These are phyloP conservation scores for Eurotiales sp. DNA, from an alignment of 2,329 filamentous ascomycete genomes.

Conservation along the genomic window DNA sequence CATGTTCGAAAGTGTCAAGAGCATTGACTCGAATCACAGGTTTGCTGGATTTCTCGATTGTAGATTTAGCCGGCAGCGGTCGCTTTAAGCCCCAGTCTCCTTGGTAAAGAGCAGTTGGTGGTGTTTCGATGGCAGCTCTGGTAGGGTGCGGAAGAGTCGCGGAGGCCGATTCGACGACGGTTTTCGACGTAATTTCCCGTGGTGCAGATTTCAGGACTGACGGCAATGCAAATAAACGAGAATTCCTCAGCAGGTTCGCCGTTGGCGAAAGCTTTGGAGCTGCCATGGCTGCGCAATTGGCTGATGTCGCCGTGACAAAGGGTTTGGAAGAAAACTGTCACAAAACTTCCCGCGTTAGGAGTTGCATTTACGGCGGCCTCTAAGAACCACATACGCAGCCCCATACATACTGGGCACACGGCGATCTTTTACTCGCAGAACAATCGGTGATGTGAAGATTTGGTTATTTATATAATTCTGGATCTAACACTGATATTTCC, in stretches of 20 bases:
- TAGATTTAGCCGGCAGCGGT: constrained; percentile 71
- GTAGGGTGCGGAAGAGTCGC: constrained; percentile 77
- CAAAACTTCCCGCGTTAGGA: constrained; percentile 16
- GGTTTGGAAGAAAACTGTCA: constrained; percentile 31
- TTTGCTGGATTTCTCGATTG: constrained; percentile 63
- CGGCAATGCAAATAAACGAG: constrained; percentile 85
- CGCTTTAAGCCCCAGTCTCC: constrained; percentile 95
- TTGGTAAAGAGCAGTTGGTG: constrained; percentile 64
- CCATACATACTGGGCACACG: no score
- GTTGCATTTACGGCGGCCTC: constrained; percentile 21
- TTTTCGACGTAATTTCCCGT: constrained; percentile 47
- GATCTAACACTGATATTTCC: no score
- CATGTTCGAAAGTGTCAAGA: constrained; percentile 79
- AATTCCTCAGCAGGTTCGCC: constrained; percentile 72
- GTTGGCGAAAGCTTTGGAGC: constrained; percentile 54
- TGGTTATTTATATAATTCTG: no score
- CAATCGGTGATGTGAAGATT: no score
- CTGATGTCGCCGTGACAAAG: constrained; percentile 16
- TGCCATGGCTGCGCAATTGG: constrained; percentile 39
- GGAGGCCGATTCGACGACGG: constrained; percentile 57
- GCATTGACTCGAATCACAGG: constrained; percentile 72
- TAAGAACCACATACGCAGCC: background rate
- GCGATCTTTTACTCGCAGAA: no score
- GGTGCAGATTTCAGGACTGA: constrained; percentile 64
- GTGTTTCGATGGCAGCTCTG: constrained; percentile 76